phyloP scores from a whole-genome alignment of 371 early-diverging fungal genomes.

The Globomyces sp. region DNA sequence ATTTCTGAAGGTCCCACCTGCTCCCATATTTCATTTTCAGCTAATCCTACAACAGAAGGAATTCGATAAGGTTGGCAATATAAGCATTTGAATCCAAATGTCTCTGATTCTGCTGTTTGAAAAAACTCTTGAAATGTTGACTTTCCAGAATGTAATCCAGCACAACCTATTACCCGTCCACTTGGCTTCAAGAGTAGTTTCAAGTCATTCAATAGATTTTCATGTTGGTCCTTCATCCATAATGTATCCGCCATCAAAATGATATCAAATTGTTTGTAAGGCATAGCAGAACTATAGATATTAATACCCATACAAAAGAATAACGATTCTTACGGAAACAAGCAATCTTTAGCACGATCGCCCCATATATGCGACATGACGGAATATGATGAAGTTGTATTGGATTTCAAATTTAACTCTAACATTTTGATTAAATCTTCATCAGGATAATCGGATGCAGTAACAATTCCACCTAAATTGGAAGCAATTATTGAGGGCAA shows the following conservation, averaged over 20 bases:
- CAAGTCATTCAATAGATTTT: conserved; percentile 30
- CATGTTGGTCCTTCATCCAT: conserved; percentile 35
- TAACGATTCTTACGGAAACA: too few relatives aligned
- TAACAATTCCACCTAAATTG: conserved; percentile 20
- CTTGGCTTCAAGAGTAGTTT: conserved; percentile 11
- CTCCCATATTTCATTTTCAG: conserved; percentile 12
- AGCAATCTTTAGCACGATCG: neutral
- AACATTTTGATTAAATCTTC: conserved; percentile 24
- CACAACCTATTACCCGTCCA: conserved; percentile 18
- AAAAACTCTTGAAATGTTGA: conserved; percentile 27
- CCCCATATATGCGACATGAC: conserved; percentile 40
- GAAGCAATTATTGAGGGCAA: conserved; percentile 20
- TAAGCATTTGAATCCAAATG: neutral
- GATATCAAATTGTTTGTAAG: conserved; percentile 11
- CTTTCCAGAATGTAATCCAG: conserved; percentile 34
- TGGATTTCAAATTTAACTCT: conserved; percentile 22
- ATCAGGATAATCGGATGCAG: conserved; percentile 37
- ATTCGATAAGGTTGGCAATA: neutral
- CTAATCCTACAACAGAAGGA: conserved; percentile 9
- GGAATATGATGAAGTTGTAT: conserved; percentile 16
- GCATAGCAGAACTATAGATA: too few relatives aligned
- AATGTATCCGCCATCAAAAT: conserved; percentile 38
- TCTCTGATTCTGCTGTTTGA: conserved; percentile 15
- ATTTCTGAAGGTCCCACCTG: neutral
- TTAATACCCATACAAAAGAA: too few relatives aligned